Base-by-base conservation (phyloP, 1,284 basidiomycete genomes). In the Apiotrichum sp. region DNA sequence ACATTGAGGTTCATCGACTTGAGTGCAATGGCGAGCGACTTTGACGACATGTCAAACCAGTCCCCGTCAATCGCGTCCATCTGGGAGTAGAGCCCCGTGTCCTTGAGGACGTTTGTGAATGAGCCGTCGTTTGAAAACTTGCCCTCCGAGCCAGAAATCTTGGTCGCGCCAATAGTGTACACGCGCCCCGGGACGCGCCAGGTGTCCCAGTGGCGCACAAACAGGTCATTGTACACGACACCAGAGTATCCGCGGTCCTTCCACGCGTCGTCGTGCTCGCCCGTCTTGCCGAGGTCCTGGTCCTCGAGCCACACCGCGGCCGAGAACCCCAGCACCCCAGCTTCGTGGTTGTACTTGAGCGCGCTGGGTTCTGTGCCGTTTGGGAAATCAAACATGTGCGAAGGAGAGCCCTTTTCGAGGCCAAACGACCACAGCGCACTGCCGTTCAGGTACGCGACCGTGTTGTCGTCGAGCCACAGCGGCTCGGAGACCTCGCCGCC, bases 151-250 rank as follows among this genome's bases (percentile, higher is more conserved):
- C 80, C 79, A 22, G 14, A 16, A 13, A 93, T 74, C 34, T 56
- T 55, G 8, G 61, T 61, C 31, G 61, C 38, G 4, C 67, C 72
- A 6, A 74, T 42, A 1, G 70, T 74, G 65, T 68, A 70, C 31
- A 82, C 76, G 53, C 80, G 81, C 68, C 89, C 92, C 8, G 84
- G 84, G 2, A 82, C 83, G 41, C 82, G 79, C 89, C 90, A 95
- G 4, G 83, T 85, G 74, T 93, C 91, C 92, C 92, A 96, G 63
- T 95, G 90, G 31, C 91, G 80, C 42, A 84, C 85, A 68, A 83
- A 89, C 1, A 82, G 80, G 48, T 81, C 77, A 63, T 95, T 89
- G 69, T 87, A 95, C 0, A 93, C 87, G 63, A 82, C 78, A 1
- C 87, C 90, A 1, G 81, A 81, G 61, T 84, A 82, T 3, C 88